Evolutionary conservation across 768 basidiomycete species (phyloP), one percentile per base, ranked within the genome.

Genomic region (Tulasnella sp.): DNA sequence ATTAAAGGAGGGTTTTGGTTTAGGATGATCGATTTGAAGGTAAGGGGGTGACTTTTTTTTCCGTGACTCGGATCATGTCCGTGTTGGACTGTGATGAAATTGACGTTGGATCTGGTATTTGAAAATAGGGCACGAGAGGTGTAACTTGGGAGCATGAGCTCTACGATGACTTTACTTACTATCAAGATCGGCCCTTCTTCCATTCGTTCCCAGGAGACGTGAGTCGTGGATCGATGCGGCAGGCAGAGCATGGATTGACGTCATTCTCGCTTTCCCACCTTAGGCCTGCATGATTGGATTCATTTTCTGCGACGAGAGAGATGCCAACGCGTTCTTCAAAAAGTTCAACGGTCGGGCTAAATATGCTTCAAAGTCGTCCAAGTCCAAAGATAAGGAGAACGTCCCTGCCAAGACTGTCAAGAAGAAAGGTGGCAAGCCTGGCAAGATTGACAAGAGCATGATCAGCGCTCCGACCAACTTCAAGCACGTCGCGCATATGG

Each of bases 61-160:
- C 52, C 10, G 72, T 56, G 56, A 19, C 74, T 77, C 79, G 31
- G 52, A 74, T 40, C 39, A n/a, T 52, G 21, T 10, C 5, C 62
- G 18, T 3, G 3, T 40, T 40, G 39, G 39, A 10, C 39, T 4
- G 10, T 10, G 24, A 71, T 38, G 74, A 74, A 27, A 34, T 21
- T 76, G 38, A 56, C 21, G 68, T 39, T 42, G 36, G 12, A 42
- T 58, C 78, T n/a, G 38, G 71, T 34, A 16, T 14, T 36, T 24
- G 16, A 21, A n/a, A 62, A 18, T 86, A 88, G 81, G 94, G 95
- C 27, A 94, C 94, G 4, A 86, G 95, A 77, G 96, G 95, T 6
- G 89, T 96, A 31, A 90, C 96, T 62, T 99, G 97, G 97, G 91
- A 95, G 79, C 94, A 98, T 82, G 96, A 97, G 84, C 85, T 98